Evolutionary conservation across 1,284 basidiomycete genomes (phyloP).

Genomic region (Singerocomus inundabilis): DNA sequence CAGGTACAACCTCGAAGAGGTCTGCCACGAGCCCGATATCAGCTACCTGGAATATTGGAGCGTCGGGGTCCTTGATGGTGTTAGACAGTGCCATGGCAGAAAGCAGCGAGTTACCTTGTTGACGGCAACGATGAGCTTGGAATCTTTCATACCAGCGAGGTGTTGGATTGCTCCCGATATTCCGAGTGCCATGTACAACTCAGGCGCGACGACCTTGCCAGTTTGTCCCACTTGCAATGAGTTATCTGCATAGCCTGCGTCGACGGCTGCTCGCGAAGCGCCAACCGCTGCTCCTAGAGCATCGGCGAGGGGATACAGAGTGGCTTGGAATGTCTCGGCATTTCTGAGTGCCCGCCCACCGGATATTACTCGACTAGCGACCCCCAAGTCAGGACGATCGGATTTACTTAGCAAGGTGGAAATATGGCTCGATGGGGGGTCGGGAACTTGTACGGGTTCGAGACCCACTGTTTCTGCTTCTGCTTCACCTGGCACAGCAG

Average conservation of each 20-base stretch:
- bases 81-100: conserved; percentile 12
- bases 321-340: conserved; percentile 87
- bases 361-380: conserved; percentile 88
- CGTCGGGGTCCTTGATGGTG: conserved; percentile 79
- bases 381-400: conserved; percentile 89
- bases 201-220: conserved; percentile 93
- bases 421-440: conserved; percentile 72
- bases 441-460: conserved; percentile 63
- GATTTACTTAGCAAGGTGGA: conserved; percentile 88
- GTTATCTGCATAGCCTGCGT: conserved; percentile 98
- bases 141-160: conserved; percentile 99
- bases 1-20: conserved; percentile 85
- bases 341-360: conserved; percentile 96
- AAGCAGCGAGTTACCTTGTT: conserved; percentile 72
- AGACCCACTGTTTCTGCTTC: conserved; percentile 61
- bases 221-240: conserved; percentile 99
- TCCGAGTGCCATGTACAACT: conserved; percentile 94
- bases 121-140: conserved; percentile 96
- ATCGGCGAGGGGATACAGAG: conserved; percentile 90
- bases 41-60: conserved; percentile 99
- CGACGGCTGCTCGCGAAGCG: conserved; percentile 96
- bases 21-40: conserved; percentile 95
- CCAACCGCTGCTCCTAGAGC: conserved; percentile 94
- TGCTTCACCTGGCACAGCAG: conserved; percentile 54
- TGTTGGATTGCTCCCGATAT: conserved; percentile 98